These are phyloP conservation scores for Vachellia pachyceras DNA, from an alignment of 306 rosid species.

Conservation along the genomic window DNA sequence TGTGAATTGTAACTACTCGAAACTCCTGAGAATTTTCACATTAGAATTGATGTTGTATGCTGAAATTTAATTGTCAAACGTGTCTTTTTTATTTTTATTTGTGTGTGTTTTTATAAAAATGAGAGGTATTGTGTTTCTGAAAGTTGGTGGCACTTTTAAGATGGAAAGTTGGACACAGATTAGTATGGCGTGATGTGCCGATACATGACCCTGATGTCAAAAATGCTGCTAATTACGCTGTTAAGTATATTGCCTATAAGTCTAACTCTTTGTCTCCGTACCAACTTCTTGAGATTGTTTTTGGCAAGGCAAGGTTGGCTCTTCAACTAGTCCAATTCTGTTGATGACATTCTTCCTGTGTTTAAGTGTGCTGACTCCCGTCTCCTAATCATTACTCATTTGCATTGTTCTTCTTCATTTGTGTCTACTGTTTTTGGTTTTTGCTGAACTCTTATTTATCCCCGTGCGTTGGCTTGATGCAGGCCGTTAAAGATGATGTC, in stretches of 20 bases:
- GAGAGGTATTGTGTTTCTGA: constrained; percentile 26
- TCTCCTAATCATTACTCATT: not conserved
- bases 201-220: constrained; percentile 46
- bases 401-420: not conserved
- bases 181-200: constrained; percentile 48
- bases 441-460: not conserved
- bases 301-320: constrained; percentile 49
- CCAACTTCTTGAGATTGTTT: constrained; percentile 49
- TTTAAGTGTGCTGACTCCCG: not conserved
- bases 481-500: constrained; percentile 59
- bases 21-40: not conserved
- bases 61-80: not conserved
- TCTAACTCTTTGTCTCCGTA: constrained; percentile 45
- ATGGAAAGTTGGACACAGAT: constrained; percentile 39
- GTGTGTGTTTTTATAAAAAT: not conserved
- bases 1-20: not conserved
- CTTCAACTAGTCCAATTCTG: not conserved
- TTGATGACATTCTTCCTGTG: constrained; percentile 21
- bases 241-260: constrained; percentile 42
- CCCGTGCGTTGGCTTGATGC: constrained; percentile 27
- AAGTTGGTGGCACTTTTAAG: constrained; percentile 24
- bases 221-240: constrained; percentile 55
- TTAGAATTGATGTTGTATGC: not conserved
- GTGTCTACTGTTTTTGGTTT: not conserved
- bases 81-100: not conserved